Evolutionary conservation across 768 basidiomycete species (phyloP), one percentile per base, ranked within the genome.

Genomic region (Panus rudis): DNA sequence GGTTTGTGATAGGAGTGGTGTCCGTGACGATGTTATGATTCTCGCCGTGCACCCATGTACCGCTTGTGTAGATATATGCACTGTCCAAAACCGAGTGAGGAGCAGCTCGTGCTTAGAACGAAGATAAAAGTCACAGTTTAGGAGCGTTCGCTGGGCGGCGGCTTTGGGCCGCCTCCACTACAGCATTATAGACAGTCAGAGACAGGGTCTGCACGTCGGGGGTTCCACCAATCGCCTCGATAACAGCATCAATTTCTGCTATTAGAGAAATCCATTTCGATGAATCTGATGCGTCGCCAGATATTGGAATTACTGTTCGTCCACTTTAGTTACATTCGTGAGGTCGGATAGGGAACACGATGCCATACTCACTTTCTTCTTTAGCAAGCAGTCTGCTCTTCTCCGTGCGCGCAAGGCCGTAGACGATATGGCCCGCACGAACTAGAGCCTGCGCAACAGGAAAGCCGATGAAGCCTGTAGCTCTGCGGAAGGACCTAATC

Each of bases 341-440:
- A 19, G 26, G 13, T 2, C 11, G 41, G 11, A 12, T 35, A 22
- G 17, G 31, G 10, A 10, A 19, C 10, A 8, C 19, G 8, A 19
- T 10, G 8, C 17, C 5, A 1, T 2, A 52, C 61, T 35, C 37
- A 68, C 68, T 71, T 55, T 75, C 73, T 48, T 70, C 64, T 6
- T 56, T 56, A 1, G 61, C 58, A 0, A 75, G 59, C 26, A 41
- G 37, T 23, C 60, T 62, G 0, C 55, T 64, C 37, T 68, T 69
- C 2, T 35, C 50, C 0, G 67, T 69, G 31, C 73, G 66, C 0
- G 70, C 70, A 23, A 62, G 50, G 14, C 72, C 72, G 42, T 70
- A 72, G 1, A 73, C 73, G 17, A 63, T 60, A 41, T 75, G 70
- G 0, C 73, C 73, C 0, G 64, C 67, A 22, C 71, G 67, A 7